phyloP scores from a whole-genome alignment of 805 yeast genomes.

The Nakazawaea populi region DNA sequence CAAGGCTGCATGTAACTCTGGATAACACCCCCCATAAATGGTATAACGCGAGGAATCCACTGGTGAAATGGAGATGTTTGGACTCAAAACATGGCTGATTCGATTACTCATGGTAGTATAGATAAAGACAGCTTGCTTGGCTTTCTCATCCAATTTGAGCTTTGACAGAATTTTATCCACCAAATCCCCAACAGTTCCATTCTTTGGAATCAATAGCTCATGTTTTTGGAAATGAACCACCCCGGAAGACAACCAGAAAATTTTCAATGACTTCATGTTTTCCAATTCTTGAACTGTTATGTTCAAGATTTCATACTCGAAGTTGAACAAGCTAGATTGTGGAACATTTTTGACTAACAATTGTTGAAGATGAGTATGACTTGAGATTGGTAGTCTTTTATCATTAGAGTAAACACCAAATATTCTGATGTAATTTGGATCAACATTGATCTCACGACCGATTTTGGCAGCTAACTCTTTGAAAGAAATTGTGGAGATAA shows the following conservation, averaged over 20 bases:
- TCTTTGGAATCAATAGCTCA: conserved; percentile 65
- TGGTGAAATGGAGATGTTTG: conserved; percentile 29
- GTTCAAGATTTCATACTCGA: conserved; percentile 74
- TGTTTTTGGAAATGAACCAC: conserved; percentile 62
- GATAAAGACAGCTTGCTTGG: conserved; percentile 40
- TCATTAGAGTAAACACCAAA: conserved; percentile 55
- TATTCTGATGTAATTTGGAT: conserved; percentile 59
- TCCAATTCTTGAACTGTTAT: conserved; percentile 76
- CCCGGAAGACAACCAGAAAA: conserved; percentile 71
- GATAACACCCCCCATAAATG: conserved; percentile 35
- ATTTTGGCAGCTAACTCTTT: conserved; percentile 56
- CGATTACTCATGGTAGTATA: conserved; percentile 42
- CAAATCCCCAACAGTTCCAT: conserved; percentile 49
- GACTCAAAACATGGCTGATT: conserved; percentile 12
- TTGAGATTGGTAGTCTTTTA: conserved; percentile 43
- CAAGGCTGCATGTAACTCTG: conserved; percentile 31
- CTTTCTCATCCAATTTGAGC: conserved; percentile 41
- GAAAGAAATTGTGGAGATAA: conserved; percentile 55
- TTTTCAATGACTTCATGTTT: conserved; percentile 56
- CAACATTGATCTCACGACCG: conserved; percentile 45
- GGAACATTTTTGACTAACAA: conserved; percentile 36
- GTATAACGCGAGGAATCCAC: conserved; percentile 28
- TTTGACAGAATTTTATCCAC: conserved; percentile 51
- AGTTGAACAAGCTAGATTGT: conserved; percentile 33
- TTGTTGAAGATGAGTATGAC: conserved; percentile 26